These are phyloP conservation scores for Trichoderma reesei DNA, from an alignment of 495 filamentous ascomycete species.

Conservation along the genomic window DNA sequence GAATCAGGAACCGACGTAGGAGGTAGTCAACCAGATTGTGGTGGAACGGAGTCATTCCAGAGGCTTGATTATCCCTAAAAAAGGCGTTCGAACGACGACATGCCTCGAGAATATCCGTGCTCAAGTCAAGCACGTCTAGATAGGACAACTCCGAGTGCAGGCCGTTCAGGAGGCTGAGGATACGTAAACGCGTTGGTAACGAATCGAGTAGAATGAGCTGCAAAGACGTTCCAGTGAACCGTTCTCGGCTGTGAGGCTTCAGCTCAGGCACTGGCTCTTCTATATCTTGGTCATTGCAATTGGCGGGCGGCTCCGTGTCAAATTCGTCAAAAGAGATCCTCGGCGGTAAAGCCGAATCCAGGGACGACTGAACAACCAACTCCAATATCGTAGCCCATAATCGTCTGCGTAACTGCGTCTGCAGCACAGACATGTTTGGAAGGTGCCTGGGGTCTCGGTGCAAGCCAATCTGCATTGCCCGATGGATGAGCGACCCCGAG, in stretches of 20 bases:
- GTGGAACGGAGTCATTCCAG: constrained; percentile 22
- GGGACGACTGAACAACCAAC: constrained; percentile 43
- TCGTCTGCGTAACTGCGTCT: constrained; percentile 47
- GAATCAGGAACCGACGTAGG: constrained; percentile 42
- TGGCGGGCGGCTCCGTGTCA: constrained; percentile 45
- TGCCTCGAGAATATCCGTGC: constrained; percentile 28
- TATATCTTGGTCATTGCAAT: constrained; percentile 49
- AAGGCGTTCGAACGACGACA: constrained; percentile 26
- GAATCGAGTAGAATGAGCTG: constrained; percentile 42
- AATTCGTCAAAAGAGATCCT: constrained; percentile 41
- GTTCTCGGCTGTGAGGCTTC: constrained; percentile 22
- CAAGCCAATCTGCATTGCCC: constrained; percentile 44
- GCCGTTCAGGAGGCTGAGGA: constrained; percentile 39
- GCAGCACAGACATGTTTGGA: constrained; percentile 31
- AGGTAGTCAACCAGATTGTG: constrained; percentile 30
- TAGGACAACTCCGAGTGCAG: constrained; percentile 41
- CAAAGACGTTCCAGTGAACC: constrained; percentile 41
- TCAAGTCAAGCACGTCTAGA: constrained; percentile 38
- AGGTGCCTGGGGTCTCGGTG: constrained; percentile 50
- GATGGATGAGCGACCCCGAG: constrained; percentile 44
- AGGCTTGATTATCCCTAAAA: constrained; percentile 12
- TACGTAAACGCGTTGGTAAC: constrained; percentile 38
- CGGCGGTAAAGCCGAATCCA: constrained; percentile 46
- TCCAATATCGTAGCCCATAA: constrained; percentile 57
- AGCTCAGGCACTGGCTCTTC: constrained; percentile 30